Conservation (phyloP, 2,329 filamentous ascomycete species). For the Emergomyces orientalis region DNA sequence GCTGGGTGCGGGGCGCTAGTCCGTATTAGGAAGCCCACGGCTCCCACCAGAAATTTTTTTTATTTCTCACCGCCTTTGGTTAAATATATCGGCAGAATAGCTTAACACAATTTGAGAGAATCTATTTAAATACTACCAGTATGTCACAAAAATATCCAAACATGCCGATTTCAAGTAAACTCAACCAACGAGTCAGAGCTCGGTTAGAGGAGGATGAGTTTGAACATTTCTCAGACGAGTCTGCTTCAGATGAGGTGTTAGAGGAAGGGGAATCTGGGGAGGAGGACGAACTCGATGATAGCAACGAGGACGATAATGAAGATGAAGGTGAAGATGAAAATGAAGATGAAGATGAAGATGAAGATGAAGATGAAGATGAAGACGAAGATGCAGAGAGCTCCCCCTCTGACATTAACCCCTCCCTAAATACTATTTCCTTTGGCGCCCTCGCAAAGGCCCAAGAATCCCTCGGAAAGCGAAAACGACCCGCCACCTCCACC, state of each 20-base stretch:
- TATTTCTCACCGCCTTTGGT: background rate
- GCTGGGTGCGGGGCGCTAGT: too few species aligned
- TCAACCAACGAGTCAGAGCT: conserved; percentile 37
- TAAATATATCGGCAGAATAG: background rate
- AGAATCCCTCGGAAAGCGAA: conserved; percentile 35
- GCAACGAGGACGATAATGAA: conserved; percentile 33
- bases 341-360: conserved; percentile 8
- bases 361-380: conserved; percentile 24
- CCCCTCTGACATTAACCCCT: conserved; percentile 27
- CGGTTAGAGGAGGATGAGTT: conserved; percentile 32
- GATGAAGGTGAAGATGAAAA: conserved; percentile 20
- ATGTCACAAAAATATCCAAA: too few species aligned
- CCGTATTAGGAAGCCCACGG: too few species aligned
- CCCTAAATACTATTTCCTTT: conserved; percentile 63
- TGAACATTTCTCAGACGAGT: conserved; percentile 22
- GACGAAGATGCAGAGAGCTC: background rate
- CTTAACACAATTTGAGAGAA: background rate
- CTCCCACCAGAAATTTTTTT: too few species aligned
- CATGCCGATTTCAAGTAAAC: conserved; percentile 31
- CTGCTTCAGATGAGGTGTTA: conserved; percentile 18
- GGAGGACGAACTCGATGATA: conserved; percentile 29
- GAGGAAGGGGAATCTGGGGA: conserved; percentile 12
- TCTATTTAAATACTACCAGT: too few species aligned
- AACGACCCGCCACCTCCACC: conserved; percentile 16
- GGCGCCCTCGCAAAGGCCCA: conserved; percentile 84